Evolutionary conservation across 345 rosid species (phyloP), one percentile per base, ranked within the genome.

Genomic region (Brassica cretica): DNA sequence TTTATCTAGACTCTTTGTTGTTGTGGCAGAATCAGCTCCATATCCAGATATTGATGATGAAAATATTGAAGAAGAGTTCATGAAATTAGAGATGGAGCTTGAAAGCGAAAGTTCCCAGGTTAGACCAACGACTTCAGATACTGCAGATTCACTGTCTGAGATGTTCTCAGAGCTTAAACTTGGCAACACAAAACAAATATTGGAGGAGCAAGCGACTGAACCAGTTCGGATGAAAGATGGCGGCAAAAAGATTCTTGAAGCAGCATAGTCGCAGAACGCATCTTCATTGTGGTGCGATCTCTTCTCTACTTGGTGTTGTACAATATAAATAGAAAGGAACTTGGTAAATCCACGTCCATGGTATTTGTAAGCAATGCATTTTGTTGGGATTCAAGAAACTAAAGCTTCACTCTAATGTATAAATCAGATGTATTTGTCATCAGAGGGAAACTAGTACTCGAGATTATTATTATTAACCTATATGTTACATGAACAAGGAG

Each of bases 51-150:
- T 84, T 32, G 97, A 90, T 53, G 98, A 90, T 60, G 95, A 90
- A 78, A 87, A 88, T 63, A 66, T 90, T 0, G 92, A 87, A 80
- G 93, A 89, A 69, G 97, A 94, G 81, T 89, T 94, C 73, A 79
- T 66, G 80, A 87, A 87, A 76, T 41, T 90, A 70, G 93, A 92
- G 82, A 68, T 85, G 78, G 93, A 89, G 83, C 68, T 91, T 62
- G 88, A 78, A 77, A 82, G 78, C 32, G 89, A 78, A 66, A 77
- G 72, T 69, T 73, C 70, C 58, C 33, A 41, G 2, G 69, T 8
- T 6, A 78, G 55, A 78, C 63, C 64, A 19, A 70, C 8, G 46
- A 68, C 82, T 64, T 82, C 71, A 10, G 84, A 78, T 61, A 19
- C 85, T n/a, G 32, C 83, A n/a, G 90, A 72, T 49, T 80, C 84